Evolutionary conservation across 2,329 filamentous ascomycete genomes (phyloP).

Genomic region (Beauveria rudraprayagi): DNA sequence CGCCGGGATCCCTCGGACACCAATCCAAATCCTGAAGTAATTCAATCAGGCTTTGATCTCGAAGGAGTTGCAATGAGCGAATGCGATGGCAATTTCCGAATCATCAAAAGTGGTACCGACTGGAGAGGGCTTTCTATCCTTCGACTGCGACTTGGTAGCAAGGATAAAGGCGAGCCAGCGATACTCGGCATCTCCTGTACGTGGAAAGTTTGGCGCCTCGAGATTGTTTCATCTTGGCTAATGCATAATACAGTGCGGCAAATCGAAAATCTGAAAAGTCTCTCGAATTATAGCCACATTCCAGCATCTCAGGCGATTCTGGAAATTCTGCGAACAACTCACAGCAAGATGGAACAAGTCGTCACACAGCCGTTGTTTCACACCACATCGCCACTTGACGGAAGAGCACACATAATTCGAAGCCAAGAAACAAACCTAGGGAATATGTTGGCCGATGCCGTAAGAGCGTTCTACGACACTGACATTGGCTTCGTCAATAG

Average conservation of each 20-base stretch:
- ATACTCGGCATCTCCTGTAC: slow-evolving; percentile 2
- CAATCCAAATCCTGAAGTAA: slow-evolving; percentile 11
- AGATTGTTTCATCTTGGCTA: not conserved
- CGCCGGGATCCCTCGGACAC: slow-evolving; percentile 15
- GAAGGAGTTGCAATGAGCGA: not conserved
- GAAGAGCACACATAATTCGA: slow-evolving; percentile 15
- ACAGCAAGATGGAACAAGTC: slow-evolving; percentile 14
- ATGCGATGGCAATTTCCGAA: not conserved
- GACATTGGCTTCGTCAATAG: slow-evolving; percentile 21
- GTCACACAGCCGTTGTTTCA: slow-evolving; percentile 17
- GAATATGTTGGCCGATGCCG: slow-evolving; percentile 19
- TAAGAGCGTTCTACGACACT: slow-evolving; percentile 18
- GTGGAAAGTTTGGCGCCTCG: not conserved
- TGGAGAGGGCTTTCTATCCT: slow-evolving; percentile 11
- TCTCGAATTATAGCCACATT: not conserved
- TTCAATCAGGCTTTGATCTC: slow-evolving; percentile 12
- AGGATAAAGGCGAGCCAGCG: not conserved
- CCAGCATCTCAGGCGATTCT: not conserved
- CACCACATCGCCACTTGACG: slow-evolving; percentile 16
- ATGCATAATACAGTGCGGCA: not conserved
- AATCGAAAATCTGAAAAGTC: not conserved
- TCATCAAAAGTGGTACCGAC: slow-evolving; percentile 14
- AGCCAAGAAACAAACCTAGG: slow-evolving; percentile 20
- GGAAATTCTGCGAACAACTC: slow-evolving; percentile 10
- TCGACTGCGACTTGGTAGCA: not conserved